These are phyloP conservation scores for Aspergillus fumigatiaffinis DNA, from an alignment of 2,329 filamentous ascomycete species.

Conservation along the genomic window DNA sequence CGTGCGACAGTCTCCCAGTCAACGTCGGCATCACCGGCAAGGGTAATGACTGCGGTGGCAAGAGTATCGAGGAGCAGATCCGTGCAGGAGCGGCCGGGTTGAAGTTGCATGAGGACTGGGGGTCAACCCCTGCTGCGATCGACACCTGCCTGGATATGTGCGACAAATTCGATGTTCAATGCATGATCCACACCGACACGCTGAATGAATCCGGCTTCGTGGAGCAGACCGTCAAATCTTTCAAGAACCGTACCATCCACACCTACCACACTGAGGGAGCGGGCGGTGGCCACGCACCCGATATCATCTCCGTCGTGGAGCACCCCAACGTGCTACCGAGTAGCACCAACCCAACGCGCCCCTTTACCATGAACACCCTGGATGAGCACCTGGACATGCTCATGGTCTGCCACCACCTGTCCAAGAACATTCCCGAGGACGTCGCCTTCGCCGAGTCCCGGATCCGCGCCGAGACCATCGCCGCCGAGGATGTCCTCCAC, in stretches of 20 bases:
- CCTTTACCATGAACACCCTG: slow-evolving; percentile 85
- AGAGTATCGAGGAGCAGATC: slow-evolving; percentile 73
- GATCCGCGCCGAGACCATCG: slow-evolving; percentile 93
- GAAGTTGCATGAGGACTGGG: slow-evolving; percentile 97
- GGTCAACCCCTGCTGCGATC: slow-evolving; percentile 83
- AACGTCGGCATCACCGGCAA: slow-evolving; percentile 92
- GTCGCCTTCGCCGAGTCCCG: slow-evolving; percentile 92
- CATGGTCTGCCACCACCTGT: slow-evolving; percentile 96
- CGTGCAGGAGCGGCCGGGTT: slow-evolving; percentile 81
- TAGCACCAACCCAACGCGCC: slow-evolving; percentile 87
- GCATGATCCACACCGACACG: slow-evolving; percentile 91
- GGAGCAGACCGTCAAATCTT: slow-evolving; percentile 79
- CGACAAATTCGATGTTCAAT: slow-evolving; percentile 88
- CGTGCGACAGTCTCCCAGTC: slow-evolving; percentile 73
- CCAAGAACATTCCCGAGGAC: slow-evolving; percentile 89
- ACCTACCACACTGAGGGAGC: slow-evolving; percentile 97
- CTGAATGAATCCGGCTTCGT: slow-evolving; percentile 98
- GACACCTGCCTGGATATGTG: slow-evolving; percentile 81
- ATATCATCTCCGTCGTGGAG: slow-evolving; percentile 92
- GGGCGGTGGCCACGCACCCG: slow-evolving; percentile 88
- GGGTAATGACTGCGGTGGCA: slow-evolving; percentile 74
- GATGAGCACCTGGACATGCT: slow-evolving; percentile 98
- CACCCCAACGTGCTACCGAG: slow-evolving; percentile 83
- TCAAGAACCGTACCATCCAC: slow-evolving; percentile 85
- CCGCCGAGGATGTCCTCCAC: slow-evolving; percentile 92